Evolutionary conservation across 1,284 basidiomycete genomes (phyloP).

Genomic region (Heliocybe sulcata): DNA sequence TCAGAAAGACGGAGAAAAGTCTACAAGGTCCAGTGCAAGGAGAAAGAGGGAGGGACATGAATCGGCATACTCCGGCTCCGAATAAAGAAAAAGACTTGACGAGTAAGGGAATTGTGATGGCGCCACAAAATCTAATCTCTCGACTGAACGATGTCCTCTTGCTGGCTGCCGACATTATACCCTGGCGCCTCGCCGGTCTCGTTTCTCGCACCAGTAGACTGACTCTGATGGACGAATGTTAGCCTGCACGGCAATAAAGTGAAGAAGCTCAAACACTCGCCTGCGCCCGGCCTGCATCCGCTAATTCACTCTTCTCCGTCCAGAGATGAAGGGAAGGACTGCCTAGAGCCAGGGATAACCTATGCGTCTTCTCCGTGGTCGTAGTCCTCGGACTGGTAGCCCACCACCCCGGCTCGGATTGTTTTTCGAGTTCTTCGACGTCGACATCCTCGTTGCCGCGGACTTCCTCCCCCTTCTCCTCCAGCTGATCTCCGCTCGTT

Average conservation of each 20-base stretch:
- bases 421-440: neutral
- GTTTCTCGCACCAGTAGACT: too few relatives aligned
- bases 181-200: too few relatives aligned
- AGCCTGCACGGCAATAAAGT: too few relatives aligned
- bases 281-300: too few relatives aligned
- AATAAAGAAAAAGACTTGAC: too few relatives aligned
- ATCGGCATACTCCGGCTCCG: too few relatives aligned
- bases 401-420: neutral
- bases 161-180: too few relatives aligned
- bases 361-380: neutral
- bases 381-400: neutral
- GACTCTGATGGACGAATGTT: too few relatives aligned
- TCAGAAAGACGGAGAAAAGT: neutral
- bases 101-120: too few relatives aligned
- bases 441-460: neutral
- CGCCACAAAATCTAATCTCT: too few relatives aligned
- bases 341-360: neutral
- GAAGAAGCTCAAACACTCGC: too few relatives aligned
- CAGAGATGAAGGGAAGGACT: neutral
- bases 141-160: too few relatives aligned
- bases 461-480: neutral
- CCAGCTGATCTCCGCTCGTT: neutral
- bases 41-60: neutral
- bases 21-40: neutral
- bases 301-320: neutral